Conservation (phyloP, 2,329 filamentous ascomycete species). For the Fusarium denticulatum region DNA sequence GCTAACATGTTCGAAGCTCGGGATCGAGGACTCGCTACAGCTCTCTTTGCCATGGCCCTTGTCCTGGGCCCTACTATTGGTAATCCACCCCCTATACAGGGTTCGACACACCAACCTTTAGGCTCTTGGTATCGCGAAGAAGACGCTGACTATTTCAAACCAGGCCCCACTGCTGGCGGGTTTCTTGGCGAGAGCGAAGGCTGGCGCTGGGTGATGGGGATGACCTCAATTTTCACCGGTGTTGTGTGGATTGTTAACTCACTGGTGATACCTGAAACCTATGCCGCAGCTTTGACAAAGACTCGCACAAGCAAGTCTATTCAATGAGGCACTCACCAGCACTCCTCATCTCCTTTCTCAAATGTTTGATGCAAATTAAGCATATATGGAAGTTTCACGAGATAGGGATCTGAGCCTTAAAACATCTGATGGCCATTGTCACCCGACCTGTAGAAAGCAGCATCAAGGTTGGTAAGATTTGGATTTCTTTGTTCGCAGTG, state of each 20-base stretch:
- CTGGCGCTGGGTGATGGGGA: conserved; percentile 73
- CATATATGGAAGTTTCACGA: not conserved
- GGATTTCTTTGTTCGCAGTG: not conserved
- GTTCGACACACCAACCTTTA: not conserved
- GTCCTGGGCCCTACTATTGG: conserved; percentile 68
- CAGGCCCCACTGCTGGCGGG: conserved; percentile 69
- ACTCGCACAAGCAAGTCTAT: conserved; percentile 5
- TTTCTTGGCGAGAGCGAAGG: conserved; percentile 69
- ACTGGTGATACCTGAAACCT: conserved; percentile 67
- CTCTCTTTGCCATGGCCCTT: too few species aligned
- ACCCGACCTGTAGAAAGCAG: not conserved
- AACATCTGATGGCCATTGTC: not conserved
- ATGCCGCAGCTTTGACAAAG: conserved; percentile 45
- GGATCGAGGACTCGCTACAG: too few species aligned
- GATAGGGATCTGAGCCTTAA: not conserved
- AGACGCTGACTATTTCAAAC: not conserved
- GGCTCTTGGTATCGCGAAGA: not conserved
- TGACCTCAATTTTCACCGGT: conserved; percentile 70
- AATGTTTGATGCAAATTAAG: not conserved
- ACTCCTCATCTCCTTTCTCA: not conserved
- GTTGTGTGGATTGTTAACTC: conserved; percentile 64
- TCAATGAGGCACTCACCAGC: not conserved
- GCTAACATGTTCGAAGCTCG: conserved; percentile 73
- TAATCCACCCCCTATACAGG: conserved; percentile 16
- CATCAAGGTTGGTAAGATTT: not conserved